Base-by-base conservation (phyloP, 164 flowering plant genomes). In the Aristolochia fimbriata region DNA sequence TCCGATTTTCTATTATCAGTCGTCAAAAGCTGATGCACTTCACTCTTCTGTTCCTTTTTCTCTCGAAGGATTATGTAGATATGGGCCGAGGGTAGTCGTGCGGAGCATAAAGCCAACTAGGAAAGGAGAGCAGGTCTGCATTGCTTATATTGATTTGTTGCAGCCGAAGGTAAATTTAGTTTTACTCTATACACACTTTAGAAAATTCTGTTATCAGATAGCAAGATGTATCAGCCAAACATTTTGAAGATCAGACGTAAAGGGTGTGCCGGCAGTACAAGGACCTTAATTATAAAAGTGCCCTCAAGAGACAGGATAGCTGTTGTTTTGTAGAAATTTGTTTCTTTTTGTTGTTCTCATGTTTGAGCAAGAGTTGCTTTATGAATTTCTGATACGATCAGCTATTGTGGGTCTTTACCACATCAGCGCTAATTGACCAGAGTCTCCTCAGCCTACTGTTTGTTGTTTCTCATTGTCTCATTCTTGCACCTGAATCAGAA, bases 91-190 rank as follows among this genome's bases (percentile, higher is more conserved):
- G 62, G 33, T 88, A 3, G 53, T 76, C 14, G 80, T 81, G 23
- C 65, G 93, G 47, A 84, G 84, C 65, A 78, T 86, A 55, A 84
- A 76, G 74, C 68, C 74, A 30, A 79, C 84, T 27, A 73, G 61
- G 70, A 78, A 70, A 55, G 84, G 82, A 0, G 90, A 81, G 66
- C 83, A 80, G 60, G 80, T 84, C 24, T 76, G 76, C 24, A 57
- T 86, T 24, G 57, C 93, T 1, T 86, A 88, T 79, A 78, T 72
- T 1, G 93, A 88, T 63, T 66, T 86, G 69, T 69, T 88, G 69
- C 90, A 80, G 68, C 86, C 87, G 20, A 83, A 74, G 88, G 96
- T 86, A 71, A 49, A 15, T 1, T 20, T 51, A 12, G 45, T 46
- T 25, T 25, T 27, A 13, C 12, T 25, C 5, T 14, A 0, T 55